A percentile compares a stretch with the other conserved stretches of the same genome.
Conservation (phyloP, 768 basidiomycete genomes). For the Xerocomellus amylosporus region DNA sequence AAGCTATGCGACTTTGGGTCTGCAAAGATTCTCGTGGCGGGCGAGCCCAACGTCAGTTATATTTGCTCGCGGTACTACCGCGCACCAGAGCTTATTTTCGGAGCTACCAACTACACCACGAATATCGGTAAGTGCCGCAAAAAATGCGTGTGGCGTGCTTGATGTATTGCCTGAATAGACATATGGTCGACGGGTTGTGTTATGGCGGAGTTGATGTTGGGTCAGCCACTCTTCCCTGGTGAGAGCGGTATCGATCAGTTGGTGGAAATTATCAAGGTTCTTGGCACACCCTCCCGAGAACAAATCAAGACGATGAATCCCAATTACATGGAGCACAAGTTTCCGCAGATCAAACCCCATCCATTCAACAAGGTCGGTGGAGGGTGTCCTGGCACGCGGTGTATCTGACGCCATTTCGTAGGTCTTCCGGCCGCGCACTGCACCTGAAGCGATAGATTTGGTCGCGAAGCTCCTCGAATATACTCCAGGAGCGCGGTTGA, state of each 20-base stretch:
- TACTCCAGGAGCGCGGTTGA: constrained; percentile 91
- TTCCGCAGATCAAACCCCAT: constrained; percentile 99
- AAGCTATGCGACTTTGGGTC: constrained; percentile 99
- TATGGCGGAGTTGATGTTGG: constrained; percentile 99
- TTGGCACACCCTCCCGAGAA: constrained; percentile 96
- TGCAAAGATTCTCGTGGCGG: constrained; percentile 96
- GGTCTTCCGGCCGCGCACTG: constrained; percentile 98
- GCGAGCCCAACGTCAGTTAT: constrained; percentile 99
- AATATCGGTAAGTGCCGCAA: constrained; percentile 82
- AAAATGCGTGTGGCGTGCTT: constrained; percentile 1
- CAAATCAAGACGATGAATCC: constrained; percentile 99
- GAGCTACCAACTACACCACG: constrained; percentile 99
- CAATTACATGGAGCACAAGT: constrained; percentile 99
- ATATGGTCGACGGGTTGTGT: constrained; percentile 99
- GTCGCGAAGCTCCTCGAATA: constrained; percentile 96
- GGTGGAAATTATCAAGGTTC: constrained; percentile 99
- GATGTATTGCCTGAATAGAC: constrained; percentile 46
- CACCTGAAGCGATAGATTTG: constrained; percentile 92
- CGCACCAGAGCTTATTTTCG: constrained; percentile 98
- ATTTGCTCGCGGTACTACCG: constrained; percentile 99
- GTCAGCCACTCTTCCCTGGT: constrained; percentile 97
- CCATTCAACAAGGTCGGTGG: constrained; percentile 86
- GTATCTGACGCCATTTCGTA: constrained; percentile 33
- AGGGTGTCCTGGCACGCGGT: neutral
- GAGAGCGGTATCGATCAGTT: constrained; percentile 99